Conservation (phyloP, 805 yeast species). For the Sugiyamaella mastotermitis region DNA sequence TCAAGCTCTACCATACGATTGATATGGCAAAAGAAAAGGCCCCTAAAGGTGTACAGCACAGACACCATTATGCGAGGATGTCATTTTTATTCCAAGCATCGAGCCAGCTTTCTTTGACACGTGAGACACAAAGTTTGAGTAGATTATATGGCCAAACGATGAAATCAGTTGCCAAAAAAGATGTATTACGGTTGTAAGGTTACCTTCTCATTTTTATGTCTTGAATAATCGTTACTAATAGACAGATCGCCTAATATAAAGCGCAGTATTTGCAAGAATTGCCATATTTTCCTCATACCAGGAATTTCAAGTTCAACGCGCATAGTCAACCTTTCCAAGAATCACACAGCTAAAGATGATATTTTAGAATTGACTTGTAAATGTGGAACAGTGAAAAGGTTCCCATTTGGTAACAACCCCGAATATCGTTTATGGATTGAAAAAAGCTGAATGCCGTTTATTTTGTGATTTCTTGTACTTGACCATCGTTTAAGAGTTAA, state of each 20-base stretch:
- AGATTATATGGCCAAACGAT: slow-evolving; percentile 50
- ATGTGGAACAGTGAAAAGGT: slow-evolving; percentile 51
- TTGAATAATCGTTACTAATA: too few relatives aligned
- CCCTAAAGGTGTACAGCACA: slow-evolving; percentile 36
- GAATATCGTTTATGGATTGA: slow-evolving; percentile 38
- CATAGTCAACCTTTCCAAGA: slow-evolving; percentile 39
- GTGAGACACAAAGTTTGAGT: slow-evolving; percentile 36
- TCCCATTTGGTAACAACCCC: slow-evolving; percentile 55
- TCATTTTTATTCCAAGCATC: slow-evolving; percentile 32
- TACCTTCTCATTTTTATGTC: too few relatives aligned
- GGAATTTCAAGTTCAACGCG: slow-evolving; percentile 38
- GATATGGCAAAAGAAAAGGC: slow-evolving; percentile 23
- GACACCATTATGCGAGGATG: slow-evolving; percentile 23
- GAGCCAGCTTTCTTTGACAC: slow-evolving; percentile 22
- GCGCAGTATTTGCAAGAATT: slow-evolving; percentile 62
- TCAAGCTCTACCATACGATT: too few relatives aligned
- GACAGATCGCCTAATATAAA: slow-evolving; percentile 50
- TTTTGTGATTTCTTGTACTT: too few relatives aligned
- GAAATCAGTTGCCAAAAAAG: slow-evolving; percentile 59
- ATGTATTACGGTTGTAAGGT: slow-evolving; percentile 56
- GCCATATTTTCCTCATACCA: slow-evolving; percentile 47
- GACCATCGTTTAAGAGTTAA: too few relatives aligned
- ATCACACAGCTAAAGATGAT: slow-evolving; percentile 35
- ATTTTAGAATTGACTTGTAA: slow-evolving; percentile 45
- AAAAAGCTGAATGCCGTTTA: too few relatives aligned